Evolutionary conservation across 2,329 filamentous ascomycete species (phyloP).

Genomic region (Neoascochyta sp.): DNA sequence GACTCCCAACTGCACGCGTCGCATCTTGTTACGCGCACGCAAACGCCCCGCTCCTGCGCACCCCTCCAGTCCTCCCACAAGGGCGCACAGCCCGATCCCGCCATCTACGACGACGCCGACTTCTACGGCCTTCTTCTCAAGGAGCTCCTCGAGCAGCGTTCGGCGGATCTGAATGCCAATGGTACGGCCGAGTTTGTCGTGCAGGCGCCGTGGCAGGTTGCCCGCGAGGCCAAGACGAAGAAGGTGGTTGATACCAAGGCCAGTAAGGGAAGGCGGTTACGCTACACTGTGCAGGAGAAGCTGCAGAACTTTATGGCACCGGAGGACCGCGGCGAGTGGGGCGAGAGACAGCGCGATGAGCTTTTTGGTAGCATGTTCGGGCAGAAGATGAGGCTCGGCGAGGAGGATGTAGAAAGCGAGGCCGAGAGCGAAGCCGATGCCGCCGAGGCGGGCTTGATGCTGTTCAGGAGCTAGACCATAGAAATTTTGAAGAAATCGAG

Average conservation of each 20-base stretch:
- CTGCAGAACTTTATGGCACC: conserved; percentile 97
- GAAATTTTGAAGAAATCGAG: too few species aligned
- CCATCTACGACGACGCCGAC: conserved; percentile 86
- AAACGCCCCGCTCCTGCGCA: conserved; percentile 71
- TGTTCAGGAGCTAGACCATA: conserved; percentile 38
- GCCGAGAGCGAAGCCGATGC: conserved; percentile 36
- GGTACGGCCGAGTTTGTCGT: conserved; percentile 48
- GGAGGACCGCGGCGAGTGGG: conserved; percentile 78
- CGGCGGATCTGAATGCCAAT: conserved; percentile 54
- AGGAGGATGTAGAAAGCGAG: conserved; percentile 40
- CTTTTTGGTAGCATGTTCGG: conserved; percentile 52
- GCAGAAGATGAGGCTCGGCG: conserved; percentile 42
- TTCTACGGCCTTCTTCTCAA: conserved; percentile 94
- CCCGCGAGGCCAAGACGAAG: conserved; percentile 76
- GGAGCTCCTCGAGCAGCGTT: conserved; percentile 86
- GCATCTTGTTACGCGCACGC: conserved; percentile 66
- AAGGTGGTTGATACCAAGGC: conserved; percentile 88
- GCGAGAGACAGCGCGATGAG: conserved; percentile 70
- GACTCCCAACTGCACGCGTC: conserved; percentile 66
- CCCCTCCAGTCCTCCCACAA: conserved; percentile 58
- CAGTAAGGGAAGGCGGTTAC: conserved; percentile 89
- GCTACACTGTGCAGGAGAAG: conserved; percentile 95
- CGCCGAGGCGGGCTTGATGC: conserved; percentile 36
- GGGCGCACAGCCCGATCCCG: conserved; percentile 22
- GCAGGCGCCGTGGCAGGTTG: conserved; percentile 56